Percentiles rank a stretch among this genome's conserved stretches.
These are phyloP conservation scores for Wickerhamiella spandovensis DNA, from an alignment of 805 yeast genomes.

Conservation along the genomic window DNA sequence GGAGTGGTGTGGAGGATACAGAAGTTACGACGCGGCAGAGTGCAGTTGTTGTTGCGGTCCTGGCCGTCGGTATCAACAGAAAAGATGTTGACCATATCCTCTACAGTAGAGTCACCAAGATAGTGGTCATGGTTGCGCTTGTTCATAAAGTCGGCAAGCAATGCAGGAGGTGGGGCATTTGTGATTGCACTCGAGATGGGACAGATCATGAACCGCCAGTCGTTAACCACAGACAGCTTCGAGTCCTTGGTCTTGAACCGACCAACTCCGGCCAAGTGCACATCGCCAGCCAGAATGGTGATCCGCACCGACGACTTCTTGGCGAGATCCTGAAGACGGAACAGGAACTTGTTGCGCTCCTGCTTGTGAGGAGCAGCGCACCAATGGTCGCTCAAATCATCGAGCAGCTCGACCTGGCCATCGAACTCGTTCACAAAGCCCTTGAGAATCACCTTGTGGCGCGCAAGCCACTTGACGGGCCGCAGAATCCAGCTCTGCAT, in stretches of 20 bases:
- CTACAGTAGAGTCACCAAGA: slow-evolving; percentile 52
- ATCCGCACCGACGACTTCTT: slow-evolving; percentile 51
- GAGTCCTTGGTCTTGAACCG: slow-evolving; percentile 44
- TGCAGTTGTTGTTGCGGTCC: slow-evolving; percentile 34
- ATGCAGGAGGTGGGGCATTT: slow-evolving; percentile 85
- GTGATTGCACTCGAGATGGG: slow-evolving; percentile 82
- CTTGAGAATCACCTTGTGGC: slow-evolving; percentile 34
- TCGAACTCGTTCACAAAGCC: slow-evolving; percentile 86
- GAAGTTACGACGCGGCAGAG: slow-evolving; percentile 47
- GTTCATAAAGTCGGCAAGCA: slow-evolving; percentile 63
- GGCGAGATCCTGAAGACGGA: slow-evolving; percentile 51
- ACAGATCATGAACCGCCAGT: slow-evolving; percentile 67
- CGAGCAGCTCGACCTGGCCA: slow-evolving; percentile 80
- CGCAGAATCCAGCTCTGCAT: slow-evolving; percentile 40
- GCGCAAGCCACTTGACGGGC: slow-evolving; percentile 46
- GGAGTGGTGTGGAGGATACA: slow-evolving; percentile 27
- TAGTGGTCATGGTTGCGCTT: slow-evolving; percentile 57
- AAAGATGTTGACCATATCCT: slow-evolving; percentile 71
- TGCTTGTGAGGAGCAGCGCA: slow-evolving; percentile 74
- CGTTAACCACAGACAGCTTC: slow-evolving; percentile 45
- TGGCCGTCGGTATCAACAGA: slow-evolving; percentile 42
- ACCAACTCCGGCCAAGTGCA: slow-evolving; percentile 78
- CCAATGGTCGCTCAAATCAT: slow-evolving; percentile 95
- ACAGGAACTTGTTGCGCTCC: slow-evolving; percentile 65
- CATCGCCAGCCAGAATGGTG: slow-evolving; percentile 86